These are phyloP conservation scores for Phytophthora fragariaefolia DNA, from an alignment of 352 stramenopile species.

Conservation along the genomic window DNA sequence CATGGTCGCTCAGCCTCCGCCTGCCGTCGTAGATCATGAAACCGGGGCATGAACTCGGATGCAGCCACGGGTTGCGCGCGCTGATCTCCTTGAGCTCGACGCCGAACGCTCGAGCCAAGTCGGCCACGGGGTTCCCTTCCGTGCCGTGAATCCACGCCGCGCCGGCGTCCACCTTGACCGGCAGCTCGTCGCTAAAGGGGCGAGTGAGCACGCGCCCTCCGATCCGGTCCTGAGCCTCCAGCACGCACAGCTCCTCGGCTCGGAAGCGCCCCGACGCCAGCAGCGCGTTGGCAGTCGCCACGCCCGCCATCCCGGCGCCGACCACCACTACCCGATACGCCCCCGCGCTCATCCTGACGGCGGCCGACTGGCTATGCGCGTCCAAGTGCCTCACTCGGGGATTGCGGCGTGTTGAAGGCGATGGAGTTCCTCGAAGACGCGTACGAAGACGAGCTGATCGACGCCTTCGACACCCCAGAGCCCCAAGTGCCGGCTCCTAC, in stretches of 20 bases:
- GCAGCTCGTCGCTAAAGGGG: slow-evolving; percentile 44
- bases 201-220: slow-evolving; percentile 56
- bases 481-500: slow-evolving; percentile 5
- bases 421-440: slow-evolving; percentile 40
- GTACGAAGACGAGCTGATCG: slow-evolving; percentile 65
- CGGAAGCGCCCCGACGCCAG: slow-evolving; percentile 34
- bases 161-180: slow-evolving; percentile 53
- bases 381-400: not conserved
- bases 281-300: slow-evolving; percentile 48
- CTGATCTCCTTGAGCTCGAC: slow-evolving; percentile 56
- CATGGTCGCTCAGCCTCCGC: slow-evolving; percentile 33
- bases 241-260: slow-evolving; percentile 43
- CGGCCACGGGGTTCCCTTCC: slow-evolving; percentile 44
- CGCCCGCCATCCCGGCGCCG: slow-evolving; percentile 52
- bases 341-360: slow-evolving; percentile 17
- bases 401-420: slow-evolving; percentile 29
- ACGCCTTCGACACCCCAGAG: slow-evolving; percentile 63
- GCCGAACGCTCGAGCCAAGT: slow-evolving; percentile 41
- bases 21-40: slow-evolving; percentile 49
- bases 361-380: slow-evolving; percentile 23
- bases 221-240: slow-evolving; percentile 55
- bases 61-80: slow-evolving; percentile 60
- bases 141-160: slow-evolving; percentile 67
- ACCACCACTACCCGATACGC: slow-evolving; percentile 49
- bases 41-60: slow-evolving; percentile 49